Evolutionary conservation across 768 basidiomycete genomes (phyloP), one percentile per base, ranked within the genome.

Genomic region (Calvatia gigantea): DNA sequence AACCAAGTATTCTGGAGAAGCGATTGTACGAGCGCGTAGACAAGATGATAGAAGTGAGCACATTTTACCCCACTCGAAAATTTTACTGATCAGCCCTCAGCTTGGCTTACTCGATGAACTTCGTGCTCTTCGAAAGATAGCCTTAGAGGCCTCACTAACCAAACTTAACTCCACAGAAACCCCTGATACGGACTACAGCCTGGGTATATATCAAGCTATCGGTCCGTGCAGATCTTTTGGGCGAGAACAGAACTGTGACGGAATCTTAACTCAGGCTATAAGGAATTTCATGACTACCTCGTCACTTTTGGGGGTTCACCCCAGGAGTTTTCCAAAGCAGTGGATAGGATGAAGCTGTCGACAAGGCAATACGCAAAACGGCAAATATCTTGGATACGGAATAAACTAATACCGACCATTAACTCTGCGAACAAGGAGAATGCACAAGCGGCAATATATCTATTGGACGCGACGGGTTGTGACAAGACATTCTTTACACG

Each of bases 191-290:
- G 82, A 94, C 64, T 88, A 84, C 62, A 90, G 90, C 0, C 69
- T 86, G 8, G 96, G 97, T 1, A 89, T 98, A 54, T 98, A 90
- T 69, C 97, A 99, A 67, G 83, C 92, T 0, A 99, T 99, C 57
- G 96, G 95, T 89, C 64, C 39, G 69, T 38, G 23, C 2, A 5
- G 2, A 4, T 21, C 41, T 21, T 42, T 12, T 23, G 11, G 8
- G 9, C 15, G 41, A 23, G 6, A 42, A 7, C 19, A 8, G 21
- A 17, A 12, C n/a, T 19, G 7, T 21, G 41, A 21, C 41, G 1
- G 41, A 28, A 29, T 35, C 14, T 17, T 33, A 29, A 11, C 9
- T 35, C 62, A 98, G 96, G 97, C 4, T 98, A 91, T 73, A 93
- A 87, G 67, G 96, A 98, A 70, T 98, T 99, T 64, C 75, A 84